Evolutionary conservation across 768 basidiomycete genomes (phyloP), one percentile per base, ranked within the genome.

Genomic region (Suillus sp.): DNA sequence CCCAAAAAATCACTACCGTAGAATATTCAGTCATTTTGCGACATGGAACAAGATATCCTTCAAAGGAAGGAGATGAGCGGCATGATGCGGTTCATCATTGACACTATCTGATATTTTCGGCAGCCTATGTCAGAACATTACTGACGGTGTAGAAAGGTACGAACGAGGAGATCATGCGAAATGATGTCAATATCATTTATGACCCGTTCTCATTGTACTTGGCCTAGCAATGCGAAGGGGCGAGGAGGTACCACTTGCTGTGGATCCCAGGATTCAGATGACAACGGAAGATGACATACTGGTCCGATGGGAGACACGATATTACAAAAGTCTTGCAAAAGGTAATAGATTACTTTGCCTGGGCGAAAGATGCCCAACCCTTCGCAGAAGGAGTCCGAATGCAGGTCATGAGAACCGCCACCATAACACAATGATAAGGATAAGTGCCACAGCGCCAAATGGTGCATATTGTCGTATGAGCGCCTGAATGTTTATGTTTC

Each of bases 401-500:
- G 42, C 37, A 54, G 65, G 67, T 79, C 70, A 88, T 78, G 80
- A 83, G 75, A 93, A 92, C 73, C 88, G 86, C 91, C 92, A 93
- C 78, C 86, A 91, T 45, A 93, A 69, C 57, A 93, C 71, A 66
- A 93, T 81, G 66, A 99, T 79, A 60, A 97, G 70, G 68, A 99
- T 82, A 66, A 98, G 79, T 22, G 80, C 85, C 50, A 96, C 84
- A 22, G 90, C 95, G 53, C 85, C 95, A 61, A 99, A 76, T 2
- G 97, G 97, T 43, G 96, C 97, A 77, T 96, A 99, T 72, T 99
- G 94, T 65, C 97, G 87, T 67, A 98, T 74, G 88, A 99, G 90
- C 16, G 95, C 94, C 68, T 96, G 86, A 61, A 96, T 73, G 72
- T 99, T 99, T 78, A 99, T 92, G 70, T 97, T 95, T 68, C 92